phyloP scores from a whole-genome alignment of 2,329 filamentous ascomycete species.

The Macroventuria anomochaeta region DNA sequence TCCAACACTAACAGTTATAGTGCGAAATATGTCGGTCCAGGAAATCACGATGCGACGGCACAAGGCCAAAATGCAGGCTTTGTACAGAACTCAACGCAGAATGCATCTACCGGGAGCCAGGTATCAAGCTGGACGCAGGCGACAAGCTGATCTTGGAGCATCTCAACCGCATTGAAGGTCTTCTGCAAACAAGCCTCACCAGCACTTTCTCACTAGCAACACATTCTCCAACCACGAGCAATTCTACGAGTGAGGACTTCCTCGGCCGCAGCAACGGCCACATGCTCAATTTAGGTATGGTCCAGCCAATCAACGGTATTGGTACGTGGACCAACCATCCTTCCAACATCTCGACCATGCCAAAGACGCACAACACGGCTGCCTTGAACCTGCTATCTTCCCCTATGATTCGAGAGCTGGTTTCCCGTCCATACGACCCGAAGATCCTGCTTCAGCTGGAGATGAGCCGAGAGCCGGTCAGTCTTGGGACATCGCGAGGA shows the following conservation, averaged over 20 bases:
- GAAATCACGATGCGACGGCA: slow-evolving; percentile 80
- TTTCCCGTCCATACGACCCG: slow-evolving; percentile 78
- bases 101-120: slow-evolving; percentile 83
- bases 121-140: slow-evolving; percentile 84
- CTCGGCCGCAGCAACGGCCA: slow-evolving; percentile 48
- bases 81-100: slow-evolving; percentile 83
- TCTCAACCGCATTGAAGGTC: slow-evolving; percentile 75
- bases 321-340: slow-evolving; percentile 71
- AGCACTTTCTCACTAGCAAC: slow-evolving; percentile 64
- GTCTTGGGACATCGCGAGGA: slow-evolving; percentile 63
- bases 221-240: slow-evolving; percentile 57
- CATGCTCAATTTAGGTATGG: slow-evolving; percentile 45
- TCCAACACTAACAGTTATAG: slow-evolving; percentile 54
- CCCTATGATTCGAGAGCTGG: slow-evolving; percentile 79
- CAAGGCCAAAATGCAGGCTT: slow-evolving; percentile 81
- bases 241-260: slow-evolving; percentile 54
- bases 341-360: slow-evolving; percentile 82
- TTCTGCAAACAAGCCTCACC: slow-evolving; percentile 73
- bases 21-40: slow-evolving; percentile 82
- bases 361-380: slow-evolving; percentile 81
- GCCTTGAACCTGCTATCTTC: slow-evolving; percentile 80
- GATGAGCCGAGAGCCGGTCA: slow-evolving; percentile 78
- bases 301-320: slow-evolving; percentile 61
- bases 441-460: slow-evolving; percentile 83
- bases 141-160: slow-evolving; percentile 86